Base-by-base conservation (phyloP, 2,329 filamentous ascomycete species). In the Ceratocystis papillata region DNA sequence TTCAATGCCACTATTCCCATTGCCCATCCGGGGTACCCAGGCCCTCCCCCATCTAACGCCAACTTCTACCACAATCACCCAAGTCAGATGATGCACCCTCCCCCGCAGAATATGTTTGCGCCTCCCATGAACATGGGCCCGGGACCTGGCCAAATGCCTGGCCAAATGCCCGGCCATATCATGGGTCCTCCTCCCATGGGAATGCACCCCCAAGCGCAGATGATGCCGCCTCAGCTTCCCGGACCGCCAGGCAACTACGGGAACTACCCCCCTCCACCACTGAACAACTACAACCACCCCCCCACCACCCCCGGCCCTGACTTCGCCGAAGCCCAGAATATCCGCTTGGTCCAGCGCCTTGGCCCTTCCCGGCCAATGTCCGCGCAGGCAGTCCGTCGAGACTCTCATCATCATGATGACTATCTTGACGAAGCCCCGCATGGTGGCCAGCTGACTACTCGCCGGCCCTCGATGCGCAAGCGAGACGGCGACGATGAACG, bases 331-430 rank as follows among this genome's bases (percentile, higher is more conserved):
- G 60, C 48, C 25, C 66, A 60, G 44, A 63, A 57, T 53, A 55
- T 64, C 12, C 66, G 66, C 4, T 20, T 67, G 6, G 53, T 22
- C 12, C 66, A 65, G 28, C 66, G 63, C 17, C 55, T 67, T 20
- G 46, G 28, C 22, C 63, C 66, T 7, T 6, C 59, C 20, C 66
- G 66, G n/a, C 66, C 66, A 1, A 61, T 67, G 22, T 67, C 66
- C 0, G 66, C 63, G 10, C 64, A 65, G 50, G 63, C 63, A 15
- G 55, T 50, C 17, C 37, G 63, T 25, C 63, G 66, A 22, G 66
- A 67, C 50, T 63, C 66, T 6, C 63, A 63, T 25, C 62, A 64
- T 57, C 64, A 67, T 30, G 65, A 67, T 12, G 62, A 67, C 12
- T 53, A 63, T 30, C 2, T n/a, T 25, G 62, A 67, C 25, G 25